These are phyloP conservation scores for Nitzschia inconspicua DNA, from an alignment of 108 stramenopile species.

Conservation along the genomic window DNA sequence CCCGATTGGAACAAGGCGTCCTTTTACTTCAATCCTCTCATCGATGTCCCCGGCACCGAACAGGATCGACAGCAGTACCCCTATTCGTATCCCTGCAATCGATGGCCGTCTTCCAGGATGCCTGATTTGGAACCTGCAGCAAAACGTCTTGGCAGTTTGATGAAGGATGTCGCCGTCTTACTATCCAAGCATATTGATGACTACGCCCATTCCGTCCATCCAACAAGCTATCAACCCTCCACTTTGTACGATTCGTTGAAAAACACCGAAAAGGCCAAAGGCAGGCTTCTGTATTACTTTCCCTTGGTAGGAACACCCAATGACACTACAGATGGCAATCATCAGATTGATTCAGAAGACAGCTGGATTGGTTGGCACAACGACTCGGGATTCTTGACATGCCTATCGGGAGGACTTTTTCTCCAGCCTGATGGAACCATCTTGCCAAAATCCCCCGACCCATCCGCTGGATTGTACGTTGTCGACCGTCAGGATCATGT, in stretches of 20 bases:
- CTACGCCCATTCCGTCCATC: constrained; percentile 19
- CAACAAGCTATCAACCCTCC: constrained; percentile 22
- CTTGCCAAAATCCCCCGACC: constrained; percentile 48
- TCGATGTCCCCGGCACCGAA: constrained; percentile 73
- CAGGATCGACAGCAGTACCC: constrained; percentile 76
- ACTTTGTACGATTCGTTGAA: constrained; percentile 53
- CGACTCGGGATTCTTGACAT: constrained; percentile 90
- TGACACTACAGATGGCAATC: background rate
- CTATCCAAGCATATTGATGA: constrained; percentile 74
- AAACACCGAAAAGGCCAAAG: constrained; percentile 87
- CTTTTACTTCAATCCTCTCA: constrained; percentile 86
- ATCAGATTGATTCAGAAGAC: constrained; percentile 37
- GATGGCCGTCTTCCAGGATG: constrained; percentile 73
- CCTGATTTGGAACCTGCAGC: constrained; percentile 52
- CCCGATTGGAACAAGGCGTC: constrained; percentile 87
- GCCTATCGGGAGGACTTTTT: constrained; percentile 85
- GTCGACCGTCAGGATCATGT: constrained; percentile 57
- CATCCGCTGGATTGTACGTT: constrained; percentile 79
- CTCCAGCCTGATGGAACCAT: constrained; percentile 61
- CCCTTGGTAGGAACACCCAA: constrained; percentile 43
- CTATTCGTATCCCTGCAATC: constrained; percentile 80
- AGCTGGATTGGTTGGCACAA: constrained; percentile 95
- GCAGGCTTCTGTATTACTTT: constrained; percentile 88
- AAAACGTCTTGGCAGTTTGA: constrained; percentile 64
- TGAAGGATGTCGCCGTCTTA: constrained; percentile 64